Percentiles rank a stretch among this genome's conserved stretches.
Evolutionary conservation across 2,329 filamentous ascomycete species (phyloP).

Genomic region (Fusarium sp.): DNA sequence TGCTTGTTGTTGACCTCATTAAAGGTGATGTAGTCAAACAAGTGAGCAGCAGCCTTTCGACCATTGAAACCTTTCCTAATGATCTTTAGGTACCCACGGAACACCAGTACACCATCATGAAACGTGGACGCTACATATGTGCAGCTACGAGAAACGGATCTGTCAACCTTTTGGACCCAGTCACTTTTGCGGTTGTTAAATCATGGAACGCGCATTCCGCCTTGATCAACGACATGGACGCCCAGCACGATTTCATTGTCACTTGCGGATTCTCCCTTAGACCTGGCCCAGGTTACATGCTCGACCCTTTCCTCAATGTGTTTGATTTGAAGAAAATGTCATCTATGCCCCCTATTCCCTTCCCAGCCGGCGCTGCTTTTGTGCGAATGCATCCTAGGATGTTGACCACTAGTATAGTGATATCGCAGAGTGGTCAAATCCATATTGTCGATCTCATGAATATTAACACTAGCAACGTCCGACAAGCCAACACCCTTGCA

Average conservation of each 20-base stretch:
- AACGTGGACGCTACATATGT: slow-evolving; percentile 89
- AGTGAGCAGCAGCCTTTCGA: slow-evolving; percentile 51
- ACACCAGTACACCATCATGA: slow-evolving; percentile 91
- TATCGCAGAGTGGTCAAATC: slow-evolving; percentile 91
- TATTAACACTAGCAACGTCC: slow-evolving; percentile 85
- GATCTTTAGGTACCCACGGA: slow-evolving; percentile 72
- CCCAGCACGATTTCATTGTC: slow-evolving; percentile 92
- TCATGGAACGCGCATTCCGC: slow-evolving; percentile 92
- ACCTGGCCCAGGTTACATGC: slow-evolving; percentile 77
- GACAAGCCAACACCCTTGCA: slow-evolving; percentile 81
- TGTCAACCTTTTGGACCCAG: slow-evolving; percentile 87
- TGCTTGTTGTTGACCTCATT: slow-evolving; percentile 80
- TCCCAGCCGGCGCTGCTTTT: slow-evolving; percentile 90
- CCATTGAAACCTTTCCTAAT: slow-evolving; percentile 48
- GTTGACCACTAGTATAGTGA: slow-evolving; percentile 93
- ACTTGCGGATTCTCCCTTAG: slow-evolving; percentile 94
- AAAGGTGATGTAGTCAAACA: slow-evolving; percentile 80
- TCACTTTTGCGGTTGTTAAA: slow-evolving; percentile 82
- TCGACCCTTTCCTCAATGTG: slow-evolving; percentile 93
- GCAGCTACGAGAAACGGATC: slow-evolving; percentile 86
- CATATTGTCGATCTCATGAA: slow-evolving; percentile 97
- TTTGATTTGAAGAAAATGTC: slow-evolving; percentile 93
- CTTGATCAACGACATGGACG: slow-evolving; percentile 96
- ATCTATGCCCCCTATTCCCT: slow-evolving; percentile 90
- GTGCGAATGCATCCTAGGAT: slow-evolving; percentile 97